Evolutionary conservation across 345 rosid genomes (phyloP), one percentile per base, ranked within the genome.

Genomic region (Moricandia moricandioides): DNA sequence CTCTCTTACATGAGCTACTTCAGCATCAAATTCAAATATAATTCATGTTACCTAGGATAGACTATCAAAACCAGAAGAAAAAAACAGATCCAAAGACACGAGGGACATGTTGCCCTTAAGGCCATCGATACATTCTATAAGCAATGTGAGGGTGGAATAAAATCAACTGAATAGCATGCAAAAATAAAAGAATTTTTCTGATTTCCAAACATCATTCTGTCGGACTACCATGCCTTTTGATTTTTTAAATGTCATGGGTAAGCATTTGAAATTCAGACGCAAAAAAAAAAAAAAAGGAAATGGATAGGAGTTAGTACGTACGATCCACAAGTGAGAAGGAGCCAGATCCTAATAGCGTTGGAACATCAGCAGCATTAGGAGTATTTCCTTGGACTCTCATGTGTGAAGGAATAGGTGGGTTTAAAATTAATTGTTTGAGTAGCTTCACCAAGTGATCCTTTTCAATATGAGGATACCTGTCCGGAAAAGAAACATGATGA

Each of bases 391-490:
- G 88, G 80, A 78, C 67, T 75, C 78, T 82, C 78, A 81, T 65
- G 62, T 71, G 84, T 51, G 83, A 68, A 56, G 88, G 72, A 72
- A 86, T 59, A 51, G 83, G 80, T 62, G 83, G 81, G 67, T 80
- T 72, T 59, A 80, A 73, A 71, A 89, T 71, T 62, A 95, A 84
- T 81, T 92, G 93, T 84, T 88, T 95, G 82, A 95, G 81, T 84
- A 95, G 98, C 87, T 88, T 87, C 70, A 89, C 90, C 88, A 95
- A 83, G 86, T 95, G 99, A 82, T 87, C 88, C 69, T 86, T 88
- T 81, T 83, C 88, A 56, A 95, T 75, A 75, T 95, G 97, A 70
- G 92, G 86, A 74, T 90, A 89, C 91, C 99, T 95, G 82, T 49
- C 61, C 59, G 77, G 73, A 63, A 67, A 59, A 59, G 57, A 66